phyloP scores from a whole-genome alignment of 108 stramenopile species.

The Mediolabrus comicus region DNA sequence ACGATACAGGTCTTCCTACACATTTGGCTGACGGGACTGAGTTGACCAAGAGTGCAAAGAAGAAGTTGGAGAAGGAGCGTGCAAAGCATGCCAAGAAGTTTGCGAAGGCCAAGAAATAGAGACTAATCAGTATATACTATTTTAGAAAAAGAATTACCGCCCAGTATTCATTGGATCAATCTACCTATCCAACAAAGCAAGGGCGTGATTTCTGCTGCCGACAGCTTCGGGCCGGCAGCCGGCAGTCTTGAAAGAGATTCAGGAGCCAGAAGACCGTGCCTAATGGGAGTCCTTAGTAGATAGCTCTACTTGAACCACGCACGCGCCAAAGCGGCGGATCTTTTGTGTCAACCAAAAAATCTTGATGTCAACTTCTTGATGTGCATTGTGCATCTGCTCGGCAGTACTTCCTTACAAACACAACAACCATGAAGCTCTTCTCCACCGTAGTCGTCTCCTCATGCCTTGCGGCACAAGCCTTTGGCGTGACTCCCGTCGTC shows the following conservation, averaged over 20 bases:
- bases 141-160: no score
- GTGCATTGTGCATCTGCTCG: neutral
- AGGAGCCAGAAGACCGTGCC: no score
- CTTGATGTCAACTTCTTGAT: neutral
- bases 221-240: neutral
- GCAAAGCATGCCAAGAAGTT: constrained; percentile 85
- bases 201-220: neutral
- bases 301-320: neutral
- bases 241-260: no score
- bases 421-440: constrained; percentile 79
- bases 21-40: constrained; percentile 84
- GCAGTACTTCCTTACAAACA: neutral
- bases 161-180: no score
- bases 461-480: constrained; percentile 70
- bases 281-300: neutral
- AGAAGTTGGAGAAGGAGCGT: constrained; percentile 93
- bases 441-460: constrained; percentile 68
- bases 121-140: no score
- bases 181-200: no score
- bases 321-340: neutral
- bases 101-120: constrained; percentile 33
- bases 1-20: constrained; percentile 89
- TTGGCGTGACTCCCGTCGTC: constrained; percentile 59
- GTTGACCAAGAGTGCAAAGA: constrained; percentile 86
- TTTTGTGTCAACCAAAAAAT: constrained; percentile 1